A percentile compares a stretch with the other conserved stretches of the same genome.
These are phyloP conservation scores for Wickerhamomyces chaumierensis DNA, from an alignment of 805 yeast species.

Conservation along the genomic window DNA sequence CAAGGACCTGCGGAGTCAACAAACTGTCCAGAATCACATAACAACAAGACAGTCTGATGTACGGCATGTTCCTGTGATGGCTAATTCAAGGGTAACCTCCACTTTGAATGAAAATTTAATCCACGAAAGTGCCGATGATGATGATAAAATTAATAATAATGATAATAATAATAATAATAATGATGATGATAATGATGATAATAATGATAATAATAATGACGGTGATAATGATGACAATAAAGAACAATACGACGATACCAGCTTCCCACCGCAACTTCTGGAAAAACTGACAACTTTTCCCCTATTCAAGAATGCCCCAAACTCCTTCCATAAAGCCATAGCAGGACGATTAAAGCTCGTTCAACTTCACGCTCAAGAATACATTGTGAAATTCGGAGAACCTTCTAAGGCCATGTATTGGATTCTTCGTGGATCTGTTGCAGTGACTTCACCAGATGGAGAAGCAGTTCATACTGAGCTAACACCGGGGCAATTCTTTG, in stretches of 20 bases:
- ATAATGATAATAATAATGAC: no score
- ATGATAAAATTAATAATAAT: not conserved
- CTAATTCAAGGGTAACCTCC: not conserved
- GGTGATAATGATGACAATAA: slow-evolving; percentile 1
- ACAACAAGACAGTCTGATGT: not conserved
- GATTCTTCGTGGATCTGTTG: slow-evolving; percentile 66
- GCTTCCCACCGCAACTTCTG: slow-evolving; percentile 43
- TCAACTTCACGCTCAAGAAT: slow-evolving; percentile 57
- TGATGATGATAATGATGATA: not conserved
- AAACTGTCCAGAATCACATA: no score
- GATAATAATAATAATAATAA: no score
- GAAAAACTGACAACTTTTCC: slow-evolving; percentile 47
- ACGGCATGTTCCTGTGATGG: not conserved
- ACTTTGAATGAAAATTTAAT: no score
- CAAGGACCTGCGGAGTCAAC: no score
- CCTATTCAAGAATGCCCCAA: slow-evolving; percentile 57
- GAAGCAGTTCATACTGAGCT: slow-evolving; percentile 66
- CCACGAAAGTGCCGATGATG: not conserved
- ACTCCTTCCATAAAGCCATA: slow-evolving; percentile 46
- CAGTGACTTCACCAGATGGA: slow-evolving; percentile 70
- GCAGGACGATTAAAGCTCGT: slow-evolving; percentile 46
- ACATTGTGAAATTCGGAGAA: slow-evolving; percentile 60
- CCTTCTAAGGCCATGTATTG: slow-evolving; percentile 71
- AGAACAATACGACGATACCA: slow-evolving; percentile 6
- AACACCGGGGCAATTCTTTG: slow-evolving; percentile 60